A percentile compares a stretch with the other conserved stretches of the same genome.
These are phyloP conservation scores for Aspergillus bombycis DNA, from an alignment of 2,329 filamentous ascomycete species.

Conservation along the genomic window DNA sequence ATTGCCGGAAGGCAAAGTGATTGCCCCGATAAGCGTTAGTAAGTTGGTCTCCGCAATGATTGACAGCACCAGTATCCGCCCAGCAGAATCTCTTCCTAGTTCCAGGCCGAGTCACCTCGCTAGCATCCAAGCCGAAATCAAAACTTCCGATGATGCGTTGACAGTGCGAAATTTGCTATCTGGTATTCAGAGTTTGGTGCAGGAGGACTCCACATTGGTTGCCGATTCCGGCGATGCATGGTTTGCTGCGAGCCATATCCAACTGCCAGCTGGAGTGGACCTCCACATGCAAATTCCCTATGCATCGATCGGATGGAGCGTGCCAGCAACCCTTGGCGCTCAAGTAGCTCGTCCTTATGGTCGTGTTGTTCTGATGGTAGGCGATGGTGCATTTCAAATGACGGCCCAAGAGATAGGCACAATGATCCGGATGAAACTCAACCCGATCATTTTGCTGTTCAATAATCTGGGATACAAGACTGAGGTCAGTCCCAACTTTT, in stretches of 20 bases:
- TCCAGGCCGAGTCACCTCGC: background rate
- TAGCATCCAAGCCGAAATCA: background rate
- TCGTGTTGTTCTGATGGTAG: constrained; percentile 77
- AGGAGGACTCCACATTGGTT: constrained; percentile 2
- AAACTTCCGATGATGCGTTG: background rate
- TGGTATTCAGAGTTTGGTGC: constrained; percentile 8
- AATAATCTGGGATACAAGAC: constrained; percentile 86
- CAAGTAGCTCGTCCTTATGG: constrained; percentile 13
- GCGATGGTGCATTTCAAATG: constrained; percentile 82
- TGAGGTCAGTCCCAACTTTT: constrained; percentile 48
- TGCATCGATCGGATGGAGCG: constrained; percentile 14
- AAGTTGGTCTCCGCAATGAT: background rate
- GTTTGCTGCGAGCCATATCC: constrained; percentile 9
- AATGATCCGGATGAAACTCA: constrained; percentile 73
- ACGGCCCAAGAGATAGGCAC: constrained; percentile 82
- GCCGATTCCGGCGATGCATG: constrained; percentile 16
- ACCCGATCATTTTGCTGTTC: constrained; percentile 79
- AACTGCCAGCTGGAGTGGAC: constrained; percentile 8
- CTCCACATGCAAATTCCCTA: constrained; percentile 14
- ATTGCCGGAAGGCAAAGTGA: background rate
- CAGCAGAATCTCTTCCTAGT: background rate
- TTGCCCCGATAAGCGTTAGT: background rate
- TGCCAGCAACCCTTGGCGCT: constrained; percentile 11
- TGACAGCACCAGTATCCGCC: background rate
- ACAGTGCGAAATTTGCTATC: constrained; percentile 1